A percentile compares a stretch with the other conserved stretches of the same genome.
Evolutionary conservation across 108 stramenopile species (phyloP).

Genomic region (Epithemia pelagica): DNA sequence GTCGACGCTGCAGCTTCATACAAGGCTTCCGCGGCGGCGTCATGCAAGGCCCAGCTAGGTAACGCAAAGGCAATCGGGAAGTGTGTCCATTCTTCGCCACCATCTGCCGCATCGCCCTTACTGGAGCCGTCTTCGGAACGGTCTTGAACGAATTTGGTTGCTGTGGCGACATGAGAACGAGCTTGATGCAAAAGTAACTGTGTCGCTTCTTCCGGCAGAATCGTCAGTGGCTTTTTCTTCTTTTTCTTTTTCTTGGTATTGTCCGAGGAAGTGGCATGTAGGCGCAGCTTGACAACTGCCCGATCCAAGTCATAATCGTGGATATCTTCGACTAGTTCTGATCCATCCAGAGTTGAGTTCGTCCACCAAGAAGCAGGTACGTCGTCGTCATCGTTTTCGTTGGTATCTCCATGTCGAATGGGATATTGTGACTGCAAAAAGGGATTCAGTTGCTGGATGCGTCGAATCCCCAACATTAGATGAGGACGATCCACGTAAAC

Average conservation of each 20-base stretch:
- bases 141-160: constrained; percentile 17
- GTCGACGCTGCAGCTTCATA: constrained; percentile 42
- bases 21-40: constrained; percentile 53
- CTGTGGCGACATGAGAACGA: constrained; percentile 40
- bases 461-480: constrained; percentile 57
- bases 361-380: constrained; percentile 2
- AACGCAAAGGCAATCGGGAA: constrained; percentile 69
- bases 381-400: constrained; percentile 6
- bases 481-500: constrained; percentile 47
- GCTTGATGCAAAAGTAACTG: constrained; percentile 45
- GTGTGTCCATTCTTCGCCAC: constrained; percentile 28
- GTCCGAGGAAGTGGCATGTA: constrained; percentile 21
- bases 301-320: constrained; percentile 69
- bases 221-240: constrained; percentile 59
- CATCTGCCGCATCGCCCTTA: constrained; percentile 15
- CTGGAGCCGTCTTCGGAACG: constrained; percentile 1
- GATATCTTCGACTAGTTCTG: constrained; percentile 44
- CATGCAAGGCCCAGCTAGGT: constrained; percentile 59
- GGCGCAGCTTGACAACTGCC: constrained; percentile 57
- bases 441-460: constrained; percentile 37
- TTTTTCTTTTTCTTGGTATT: constrained; percentile 1
- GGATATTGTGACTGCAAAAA: constrained; percentile 15
- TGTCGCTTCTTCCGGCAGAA: constrained; percentile 72
- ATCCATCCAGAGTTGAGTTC: constrained; percentile 48
- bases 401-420: not conserved